These are phyloP conservation scores for Ambrosiella xylebori DNA, from an alignment of 2,329 filamentous ascomycete species.

Conservation along the genomic window DNA sequence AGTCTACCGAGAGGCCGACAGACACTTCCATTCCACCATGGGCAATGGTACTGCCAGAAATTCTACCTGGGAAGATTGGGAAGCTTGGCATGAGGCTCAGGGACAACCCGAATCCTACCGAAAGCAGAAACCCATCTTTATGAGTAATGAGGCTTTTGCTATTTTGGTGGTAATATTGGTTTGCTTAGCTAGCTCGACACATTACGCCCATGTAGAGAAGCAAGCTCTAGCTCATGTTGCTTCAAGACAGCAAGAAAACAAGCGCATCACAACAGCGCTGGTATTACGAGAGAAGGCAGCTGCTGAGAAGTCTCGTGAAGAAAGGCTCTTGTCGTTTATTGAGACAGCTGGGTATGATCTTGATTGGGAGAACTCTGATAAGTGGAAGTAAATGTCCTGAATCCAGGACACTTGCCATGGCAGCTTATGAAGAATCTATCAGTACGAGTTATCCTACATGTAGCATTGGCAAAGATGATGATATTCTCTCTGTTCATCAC, in stretches of 20 bases:
- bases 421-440: no score
- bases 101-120: conserved; percentile 19
- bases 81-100: conserved; percentile 47
- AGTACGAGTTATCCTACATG: no score
- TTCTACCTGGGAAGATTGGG: conserved; percentile 97
- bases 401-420: no score
- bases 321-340: conserved; percentile 14
- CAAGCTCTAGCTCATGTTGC: conserved; percentile 47
- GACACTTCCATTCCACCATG: conserved; percentile 28
- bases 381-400: neutral
- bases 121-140: conserved; percentile 41
- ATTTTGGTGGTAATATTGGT: conserved; percentile 52
- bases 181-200: conserved; percentile 48
- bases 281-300: conserved; percentile 31
- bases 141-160: conserved; percentile 67
- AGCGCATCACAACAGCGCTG: conserved; percentile 35
- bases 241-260: conserved; percentile 45
- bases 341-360: conserved; percentile 41
- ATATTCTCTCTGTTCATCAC: no score
- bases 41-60: conserved; percentile 42
- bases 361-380: conserved; percentile 33
- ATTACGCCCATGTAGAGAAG: conserved; percentile 51
- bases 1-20: conserved; percentile 25
- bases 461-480: no score
- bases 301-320: conserved; percentile 13